Evolutionary conservation across 108 stramenopile genomes (phyloP), one percentile per base, ranked within the genome.

Genomic region (Nitzschia palea): DNA sequence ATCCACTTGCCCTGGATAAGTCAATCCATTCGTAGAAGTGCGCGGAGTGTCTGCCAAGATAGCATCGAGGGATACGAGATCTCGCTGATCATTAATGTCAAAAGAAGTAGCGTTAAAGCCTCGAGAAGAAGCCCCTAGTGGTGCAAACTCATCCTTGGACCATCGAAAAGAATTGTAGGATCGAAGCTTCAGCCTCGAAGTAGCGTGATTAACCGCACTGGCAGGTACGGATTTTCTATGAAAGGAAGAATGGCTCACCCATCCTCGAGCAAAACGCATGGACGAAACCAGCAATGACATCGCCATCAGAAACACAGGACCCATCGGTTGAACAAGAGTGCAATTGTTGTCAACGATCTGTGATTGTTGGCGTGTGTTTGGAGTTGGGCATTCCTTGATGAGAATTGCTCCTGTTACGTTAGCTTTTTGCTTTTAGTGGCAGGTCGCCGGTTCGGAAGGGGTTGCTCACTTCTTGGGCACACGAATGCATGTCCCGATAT

Each of bases 101-200:
- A 48, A 5, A 20, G 17, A 18, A 4, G 47, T 48, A 18, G 17
- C 47, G n/a, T 48, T 48, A 20, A 20, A 48, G 4, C 47, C 5
- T 4, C 47, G 9, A 20, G 47, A 48, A 5, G 47, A 18, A 4
- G 47, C 47, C 9, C 18, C 15, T 20, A 48, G 47, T 4, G 47
- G 47, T 20, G 15, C 4, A 20, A 48, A 48, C 47, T 48, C 47
- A 18, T 48, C 47, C 5, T 20, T 20, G 17, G 47, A 48, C 47
- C 47, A 48, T 48, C 47, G 47, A 20, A 48, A 48, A 5, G 47
- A 48, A 20, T 48, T 48, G 47, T 20, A 48, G 18, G 47, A 48
- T 4, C 4, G 47, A 40, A 40, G 12, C 37, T 40, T 6, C 37
- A 48, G 47, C 18, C 18, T 48, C 22, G 15, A 48, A 10, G 15